phyloP scores from a whole-genome alignment of 2,329 filamentous ascomycete genomes.

The Akanthomyces uredinophilus region DNA sequence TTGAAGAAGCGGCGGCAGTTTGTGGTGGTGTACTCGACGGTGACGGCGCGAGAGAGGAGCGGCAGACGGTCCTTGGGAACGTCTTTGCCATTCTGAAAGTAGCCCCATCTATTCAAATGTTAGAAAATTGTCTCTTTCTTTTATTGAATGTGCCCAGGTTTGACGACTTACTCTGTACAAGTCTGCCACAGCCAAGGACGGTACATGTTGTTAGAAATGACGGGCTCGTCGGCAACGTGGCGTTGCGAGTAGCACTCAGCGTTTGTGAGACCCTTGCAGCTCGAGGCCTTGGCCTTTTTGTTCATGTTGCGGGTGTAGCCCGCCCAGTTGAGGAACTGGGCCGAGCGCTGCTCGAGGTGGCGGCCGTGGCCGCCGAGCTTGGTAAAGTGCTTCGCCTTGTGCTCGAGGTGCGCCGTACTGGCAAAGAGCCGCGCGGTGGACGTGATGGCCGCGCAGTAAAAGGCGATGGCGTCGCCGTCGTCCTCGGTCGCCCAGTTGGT shows the following conservation, averaged over 20 bases:
- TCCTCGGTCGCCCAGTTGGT: slow-evolving; percentile 50
- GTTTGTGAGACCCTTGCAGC: slow-evolving; percentile 23
- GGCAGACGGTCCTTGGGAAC: slow-evolving; percentile 60
- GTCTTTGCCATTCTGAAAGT: slow-evolving; percentile 66
- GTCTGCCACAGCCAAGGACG: slow-evolving; percentile 50
- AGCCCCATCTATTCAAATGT: slow-evolving; percentile 60
- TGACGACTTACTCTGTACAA: slow-evolving; percentile 44
- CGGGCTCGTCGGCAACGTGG: slow-evolving; percentile 19
- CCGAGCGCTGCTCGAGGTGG: slow-evolving; percentile 28
- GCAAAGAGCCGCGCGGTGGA: slow-evolving; percentile 38
- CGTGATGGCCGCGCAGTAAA: slow-evolving; percentile 45
- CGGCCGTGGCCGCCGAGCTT: slow-evolving; percentile 35
- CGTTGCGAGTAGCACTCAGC: slow-evolving; percentile 29
- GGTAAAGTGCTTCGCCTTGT: slow-evolving; percentile 36
- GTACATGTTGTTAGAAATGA: slow-evolving; percentile 20
- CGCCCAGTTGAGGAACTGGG: slow-evolving; percentile 47
- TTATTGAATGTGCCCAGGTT: neutral
- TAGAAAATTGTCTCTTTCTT: neutral
- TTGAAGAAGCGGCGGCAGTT: slow-evolving; percentile 67
- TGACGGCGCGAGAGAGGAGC: slow-evolving; percentile 65
- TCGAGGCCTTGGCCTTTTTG: slow-evolving; percentile 19
- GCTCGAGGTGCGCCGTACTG: slow-evolving; percentile 31
- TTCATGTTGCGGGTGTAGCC: slow-evolving; percentile 37
- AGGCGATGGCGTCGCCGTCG: slow-evolving; percentile 36
- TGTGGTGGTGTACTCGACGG: slow-evolving; percentile 55